phyloP scores from a whole-genome alignment of 2,329 filamentous ascomycete genomes.

The Botrytis elliptica region DNA sequence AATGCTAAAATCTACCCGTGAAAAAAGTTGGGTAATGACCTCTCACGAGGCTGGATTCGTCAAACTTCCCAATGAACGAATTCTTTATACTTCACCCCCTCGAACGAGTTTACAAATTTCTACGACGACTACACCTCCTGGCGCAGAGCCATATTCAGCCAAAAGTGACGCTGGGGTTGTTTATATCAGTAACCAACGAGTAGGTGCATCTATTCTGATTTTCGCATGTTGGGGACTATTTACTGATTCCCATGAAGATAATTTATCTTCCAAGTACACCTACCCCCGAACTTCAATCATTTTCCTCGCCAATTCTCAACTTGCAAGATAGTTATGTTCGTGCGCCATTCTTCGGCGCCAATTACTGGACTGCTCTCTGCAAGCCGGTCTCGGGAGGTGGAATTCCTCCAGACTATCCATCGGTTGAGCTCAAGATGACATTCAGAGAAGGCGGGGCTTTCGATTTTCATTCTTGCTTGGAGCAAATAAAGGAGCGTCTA shows the following conservation, averaged over 20 bases:
- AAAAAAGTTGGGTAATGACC: constrained; percentile 85
- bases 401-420: constrained; percentile 69
- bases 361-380: constrained; percentile 80
- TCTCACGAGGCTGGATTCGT: constrained; percentile 70
- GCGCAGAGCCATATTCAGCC: constrained; percentile 62
- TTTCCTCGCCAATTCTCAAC: constrained; percentile 84
- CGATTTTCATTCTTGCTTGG: constrained; percentile 81
- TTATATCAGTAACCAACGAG: constrained; percentile 82
- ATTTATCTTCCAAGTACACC: constrained; percentile 79
- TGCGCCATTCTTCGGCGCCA: constrained; percentile 89
- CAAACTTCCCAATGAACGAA: constrained; percentile 78
- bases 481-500: constrained; percentile 79
- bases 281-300: constrained; percentile 71
- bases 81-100: constrained; percentile 75
- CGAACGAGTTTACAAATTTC: constrained; percentile 76
- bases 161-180: constrained; percentile 73
- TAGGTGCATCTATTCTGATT: constrained; percentile 47
- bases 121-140: constrained; percentile 58
- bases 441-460: constrained; percentile 96
- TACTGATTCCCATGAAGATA: constrained; percentile 53
- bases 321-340: constrained; percentile 82
- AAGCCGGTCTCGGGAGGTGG: constrained; percentile 81
- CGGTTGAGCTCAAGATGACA: constrained; percentile 77
- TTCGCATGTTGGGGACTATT: constrained; percentile 15
- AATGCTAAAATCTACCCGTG: constrained; percentile 34